Percentiles rank a stretch among this genome's conserved stretches.
phyloP scores from a whole-genome alignment of 768 basidiomycete species.

The Mycena capillaripes region DNA sequence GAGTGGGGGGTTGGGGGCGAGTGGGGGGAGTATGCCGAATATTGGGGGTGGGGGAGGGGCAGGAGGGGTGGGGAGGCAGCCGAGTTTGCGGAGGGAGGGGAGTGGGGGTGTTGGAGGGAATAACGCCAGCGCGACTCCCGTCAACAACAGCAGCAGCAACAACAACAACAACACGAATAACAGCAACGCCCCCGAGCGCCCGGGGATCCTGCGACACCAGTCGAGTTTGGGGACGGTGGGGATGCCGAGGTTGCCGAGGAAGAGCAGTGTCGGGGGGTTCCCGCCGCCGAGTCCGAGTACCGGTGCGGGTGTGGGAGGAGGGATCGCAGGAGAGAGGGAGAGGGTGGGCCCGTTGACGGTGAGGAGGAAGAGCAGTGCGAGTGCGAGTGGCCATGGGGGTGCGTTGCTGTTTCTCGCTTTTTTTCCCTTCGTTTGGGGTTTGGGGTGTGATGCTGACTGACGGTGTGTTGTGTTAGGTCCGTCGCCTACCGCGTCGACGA shows the following conservation, averaged over 20 bases:
- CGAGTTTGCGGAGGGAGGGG: neutral
- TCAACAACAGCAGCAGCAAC: too few relatives aligned
- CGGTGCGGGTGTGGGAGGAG: neutral
- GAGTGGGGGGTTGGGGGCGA: neutral
- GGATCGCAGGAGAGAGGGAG: neutral
- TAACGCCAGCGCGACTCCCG: neutral
- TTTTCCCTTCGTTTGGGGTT: neutral
- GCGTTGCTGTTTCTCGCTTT: neutral
- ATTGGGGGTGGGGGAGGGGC: neutral
- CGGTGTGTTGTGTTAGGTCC: too few relatives aligned
- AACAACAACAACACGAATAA: too few relatives aligned
- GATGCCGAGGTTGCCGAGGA: slow-evolving; percentile 6
- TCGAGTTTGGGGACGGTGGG: neutral
- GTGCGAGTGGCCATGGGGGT: neutral
- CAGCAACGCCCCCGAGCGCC: too few relatives aligned
- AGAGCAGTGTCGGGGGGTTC: neutral
- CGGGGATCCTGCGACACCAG: too few relatives aligned
- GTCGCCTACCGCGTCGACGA: neutral
- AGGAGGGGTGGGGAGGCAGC: neutral
- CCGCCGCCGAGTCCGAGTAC: slow-evolving; percentile 18
- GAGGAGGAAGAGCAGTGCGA: neutral
- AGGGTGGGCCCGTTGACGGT: neutral
- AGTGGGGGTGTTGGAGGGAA: neutral
- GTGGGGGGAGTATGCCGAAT: neutral
- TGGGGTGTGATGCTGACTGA: too few relatives aligned